Evolutionary conservation across 2,329 filamentous ascomycete genomes (phyloP).

Genomic region (Periglandula ipomoeae): DNA sequence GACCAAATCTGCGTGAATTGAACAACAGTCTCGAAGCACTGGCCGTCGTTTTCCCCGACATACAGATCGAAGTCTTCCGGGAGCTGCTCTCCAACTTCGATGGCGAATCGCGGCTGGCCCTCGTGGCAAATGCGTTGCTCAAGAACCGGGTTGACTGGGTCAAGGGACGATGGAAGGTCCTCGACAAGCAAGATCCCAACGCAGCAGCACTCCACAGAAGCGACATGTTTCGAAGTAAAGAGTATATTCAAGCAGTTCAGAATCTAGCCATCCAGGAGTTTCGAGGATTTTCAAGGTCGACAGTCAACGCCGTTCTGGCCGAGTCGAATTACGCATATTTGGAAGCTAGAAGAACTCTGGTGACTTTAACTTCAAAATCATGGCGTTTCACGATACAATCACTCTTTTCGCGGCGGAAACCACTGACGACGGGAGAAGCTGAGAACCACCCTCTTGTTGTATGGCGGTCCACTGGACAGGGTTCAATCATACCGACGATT

Average conservation of each 20-base stretch:
- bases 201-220: conserved; percentile 38
- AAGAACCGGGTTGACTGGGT: conserved; percentile 64
- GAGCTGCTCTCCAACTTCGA: conserved; percentile 71
- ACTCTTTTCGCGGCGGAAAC: conserved; percentile 58
- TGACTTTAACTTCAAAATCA: conserved; percentile 60
- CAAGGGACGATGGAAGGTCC: conserved; percentile 54
- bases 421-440: conserved; percentile 41
- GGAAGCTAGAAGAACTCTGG: conserved; percentile 59
- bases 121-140: conserved; percentile 68
- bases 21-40: conserved; percentile 62
- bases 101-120: conserved; percentile 64
- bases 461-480: conserved; percentile 49
- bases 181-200: conserved; percentile 25
- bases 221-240: conserved; percentile 58
- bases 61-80: conserved; percentile 74
- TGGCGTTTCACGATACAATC: conserved; percentile 69
- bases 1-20: conserved; percentile 56
- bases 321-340: conserved; percentile 75
- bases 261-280: conserved; percentile 66
- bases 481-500: conserved; percentile 50
- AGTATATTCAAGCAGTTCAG: conserved; percentile 62
- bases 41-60: conserved; percentile 65
- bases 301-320: conserved; percentile 69
- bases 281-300: conserved; percentile 61
- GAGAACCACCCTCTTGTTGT: conserved; percentile 54